Conservation (phyloP, 2,329 filamentous ascomycete genomes). For the Rosellinia necatrix region DNA sequence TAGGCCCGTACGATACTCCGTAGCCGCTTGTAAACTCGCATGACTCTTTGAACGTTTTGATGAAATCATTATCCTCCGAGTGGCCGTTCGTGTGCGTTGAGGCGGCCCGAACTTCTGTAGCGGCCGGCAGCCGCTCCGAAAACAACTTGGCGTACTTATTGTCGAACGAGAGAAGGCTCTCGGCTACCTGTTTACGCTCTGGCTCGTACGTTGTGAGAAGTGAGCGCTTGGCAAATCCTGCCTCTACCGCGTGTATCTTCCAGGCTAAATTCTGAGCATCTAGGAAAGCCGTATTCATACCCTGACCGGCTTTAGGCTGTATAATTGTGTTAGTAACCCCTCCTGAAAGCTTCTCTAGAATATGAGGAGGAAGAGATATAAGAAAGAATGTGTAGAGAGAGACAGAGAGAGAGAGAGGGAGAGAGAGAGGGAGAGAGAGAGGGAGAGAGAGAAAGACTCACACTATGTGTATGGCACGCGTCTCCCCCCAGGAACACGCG, state of each 20-base stretch:
- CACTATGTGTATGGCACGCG: slow-evolving; percentile 79
- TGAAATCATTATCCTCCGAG: slow-evolving; percentile 74
- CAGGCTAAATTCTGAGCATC: slow-evolving; percentile 90
- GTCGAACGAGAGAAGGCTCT: slow-evolving; percentile 84
- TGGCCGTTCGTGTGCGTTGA: slow-evolving; percentile 44
- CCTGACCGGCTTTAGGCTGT: slow-evolving; percentile 76
- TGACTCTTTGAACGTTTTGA: slow-evolving; percentile 86
- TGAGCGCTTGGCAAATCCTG: slow-evolving; percentile 75
- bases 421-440: neutral
- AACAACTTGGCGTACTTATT: slow-evolving; percentile 89
- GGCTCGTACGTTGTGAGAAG: slow-evolving; percentile 84
- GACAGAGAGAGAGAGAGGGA: too few species aligned
- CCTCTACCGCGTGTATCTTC: slow-evolving; percentile 93
- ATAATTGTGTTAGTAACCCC: slow-evolving; percentile 39
- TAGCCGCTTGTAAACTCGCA: slow-evolving; percentile 95
- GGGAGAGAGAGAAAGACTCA: slow-evolving; percentile 45
- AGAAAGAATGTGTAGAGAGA: too few species aligned
- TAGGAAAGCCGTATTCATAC: slow-evolving; percentile 80
- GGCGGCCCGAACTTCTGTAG: slow-evolving; percentile 73
- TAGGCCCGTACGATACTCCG: slow-evolving; percentile 83
- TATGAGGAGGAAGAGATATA: too few species aligned
- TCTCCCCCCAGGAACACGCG: slow-evolving; percentile 77
- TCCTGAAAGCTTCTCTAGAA: neutral
- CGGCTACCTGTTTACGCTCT: slow-evolving; percentile 83
- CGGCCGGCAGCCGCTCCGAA: slow-evolving; percentile 75